A percentile compares a stretch with the other conserved stretches of the same genome.
phyloP scores from a whole-genome alignment of 192 early-diverging fungal genomes.

The Phlyctochytrium arcticum region DNA sequence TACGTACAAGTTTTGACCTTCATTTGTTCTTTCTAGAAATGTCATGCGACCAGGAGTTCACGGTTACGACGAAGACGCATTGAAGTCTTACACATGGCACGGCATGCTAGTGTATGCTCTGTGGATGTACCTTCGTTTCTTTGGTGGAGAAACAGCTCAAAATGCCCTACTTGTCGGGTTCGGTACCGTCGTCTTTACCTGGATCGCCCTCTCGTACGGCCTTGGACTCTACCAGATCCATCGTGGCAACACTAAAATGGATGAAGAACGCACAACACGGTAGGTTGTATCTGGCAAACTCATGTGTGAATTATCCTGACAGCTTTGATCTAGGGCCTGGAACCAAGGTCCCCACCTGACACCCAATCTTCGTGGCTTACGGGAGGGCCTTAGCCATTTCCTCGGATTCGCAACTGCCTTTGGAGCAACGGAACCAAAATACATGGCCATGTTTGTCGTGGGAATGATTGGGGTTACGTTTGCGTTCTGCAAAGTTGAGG shows the following conservation, averaged over 20 bases:
- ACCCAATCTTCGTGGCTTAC: conserved; percentile 1
- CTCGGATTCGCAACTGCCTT: conserved; percentile 13
- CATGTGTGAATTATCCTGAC: neutral
- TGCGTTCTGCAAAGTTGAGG: conserved; percentile 9
- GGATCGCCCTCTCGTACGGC: neutral
- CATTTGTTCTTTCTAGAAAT: conserved; percentile 2
- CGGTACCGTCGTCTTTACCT: neutral
- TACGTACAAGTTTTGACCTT: no score
- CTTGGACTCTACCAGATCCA: neutral
- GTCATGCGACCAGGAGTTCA: conserved; percentile 12
- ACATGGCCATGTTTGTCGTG: neutral
- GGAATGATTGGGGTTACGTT: neutral
- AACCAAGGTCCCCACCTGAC: conserved; percentile 6
- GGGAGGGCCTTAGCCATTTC: neutral
- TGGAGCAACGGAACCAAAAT: neutral
- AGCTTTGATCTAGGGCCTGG: neutral
- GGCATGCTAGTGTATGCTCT: conserved; percentile 1
- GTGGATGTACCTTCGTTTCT: conserved; percentile 8
- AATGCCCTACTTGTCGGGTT: neutral
- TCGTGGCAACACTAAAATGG: neutral
- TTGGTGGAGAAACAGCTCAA: conserved; percentile 4
- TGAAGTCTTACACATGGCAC: conserved; percentile 9
- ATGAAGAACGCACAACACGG: conserved; percentile 11
- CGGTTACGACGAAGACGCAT: conserved; percentile 5
- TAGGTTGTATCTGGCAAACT: neutral